These are phyloP conservation scores for Penicillium diatomitis DNA, from an alignment of 495 filamentous ascomycete genomes.

Conservation along the genomic window DNA sequence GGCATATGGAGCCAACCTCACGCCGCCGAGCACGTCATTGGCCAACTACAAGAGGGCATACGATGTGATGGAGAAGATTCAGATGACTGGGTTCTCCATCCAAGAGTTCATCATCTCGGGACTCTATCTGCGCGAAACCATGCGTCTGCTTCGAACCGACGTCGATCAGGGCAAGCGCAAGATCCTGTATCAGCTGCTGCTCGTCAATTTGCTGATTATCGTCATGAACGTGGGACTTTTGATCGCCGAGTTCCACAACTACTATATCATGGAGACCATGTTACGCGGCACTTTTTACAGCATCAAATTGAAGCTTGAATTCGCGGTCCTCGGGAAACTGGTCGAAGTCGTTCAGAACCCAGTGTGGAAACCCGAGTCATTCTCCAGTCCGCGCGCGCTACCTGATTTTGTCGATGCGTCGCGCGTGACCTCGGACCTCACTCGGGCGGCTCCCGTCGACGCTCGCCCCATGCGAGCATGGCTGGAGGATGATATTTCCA, in stretches of 20 bases:
- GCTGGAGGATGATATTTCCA: constrained; percentile 36
- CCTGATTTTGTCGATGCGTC: constrained; percentile 40
- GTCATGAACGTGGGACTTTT: constrained; percentile 47
- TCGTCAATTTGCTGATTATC: constrained; percentile 50
- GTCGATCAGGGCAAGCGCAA: constrained; percentile 37
- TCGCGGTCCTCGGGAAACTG: constrained; percentile 48
- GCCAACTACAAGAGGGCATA: constrained; percentile 30
- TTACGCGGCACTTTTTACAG: constrained; percentile 54
- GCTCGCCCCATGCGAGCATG: constrained; percentile 18
- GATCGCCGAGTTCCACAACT: constrained; percentile 45
- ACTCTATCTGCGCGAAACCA: constrained; percentile 51
- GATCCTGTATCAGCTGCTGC: constrained; percentile 48
- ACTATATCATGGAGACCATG: constrained; percentile 51
- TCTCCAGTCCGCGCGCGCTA: constrained; percentile 17
- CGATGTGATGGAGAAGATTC: constrained; percentile 53
- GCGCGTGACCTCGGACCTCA: constrained; percentile 35
- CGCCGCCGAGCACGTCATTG: constrained; percentile 2
- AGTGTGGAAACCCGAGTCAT: constrained; percentile 34
- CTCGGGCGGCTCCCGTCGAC: constrained; percentile 24
- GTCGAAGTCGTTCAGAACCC: constrained; percentile 33
- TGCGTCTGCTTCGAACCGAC: constrained; percentile 38
- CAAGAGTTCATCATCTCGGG: constrained; percentile 54
- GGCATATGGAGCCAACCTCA: constrained; percentile 47
- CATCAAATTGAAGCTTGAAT: constrained; percentile 60
- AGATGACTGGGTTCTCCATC: constrained; percentile 53